Conservation (phyloP, 1,284 basidiomycete genomes). For the Cutaneotrichosporon curvatum region DNA sequence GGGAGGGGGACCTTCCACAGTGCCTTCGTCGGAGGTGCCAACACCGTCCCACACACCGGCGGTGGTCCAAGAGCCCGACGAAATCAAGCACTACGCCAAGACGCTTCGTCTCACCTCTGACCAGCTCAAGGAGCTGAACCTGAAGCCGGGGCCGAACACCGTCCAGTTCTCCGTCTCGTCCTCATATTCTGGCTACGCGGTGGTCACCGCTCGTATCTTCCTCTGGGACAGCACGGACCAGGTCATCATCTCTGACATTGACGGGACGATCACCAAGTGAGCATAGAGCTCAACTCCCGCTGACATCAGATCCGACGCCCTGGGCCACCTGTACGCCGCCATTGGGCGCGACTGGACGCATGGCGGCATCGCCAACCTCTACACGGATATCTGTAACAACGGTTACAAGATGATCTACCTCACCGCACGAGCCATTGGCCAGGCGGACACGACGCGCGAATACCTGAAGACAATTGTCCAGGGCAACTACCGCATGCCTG, state of each 20-base stretch:
- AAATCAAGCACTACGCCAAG: conserved; percentile 66
- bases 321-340: conserved; percentile 97
- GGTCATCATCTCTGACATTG: conserved; percentile 94
- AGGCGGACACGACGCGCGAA: conserved; percentile 93
- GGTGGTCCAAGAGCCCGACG: conserved; percentile 2
- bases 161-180: conserved; percentile 83
- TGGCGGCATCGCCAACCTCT: conserved; percentile 92
- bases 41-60: background rate
- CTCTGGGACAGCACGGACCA: conserved; percentile 87
- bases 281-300: conserved; percentile 23
- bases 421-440: conserved; percentile 94
- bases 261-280: conserved; percentile 97
- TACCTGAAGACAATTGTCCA: conserved; percentile 94
- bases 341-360: conserved; percentile 99
- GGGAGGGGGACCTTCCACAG: background rate
- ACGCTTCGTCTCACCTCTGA: conserved; percentile 80
- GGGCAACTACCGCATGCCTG: conserved; percentile 89
- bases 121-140: conserved; percentile 77
- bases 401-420: conserved; percentile 99
- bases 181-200: conserved; percentile 76
- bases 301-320: conserved; percentile 73
- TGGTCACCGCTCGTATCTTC: conserved; percentile 88
- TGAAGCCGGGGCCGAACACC: conserved; percentile 83
- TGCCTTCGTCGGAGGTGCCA: conserved; percentile 1
- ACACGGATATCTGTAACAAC: conserved; percentile 91